These are phyloP conservation scores for Hanseniaspora taiwanica DNA, from an alignment of 805 yeast species.

Conservation along the genomic window DNA sequence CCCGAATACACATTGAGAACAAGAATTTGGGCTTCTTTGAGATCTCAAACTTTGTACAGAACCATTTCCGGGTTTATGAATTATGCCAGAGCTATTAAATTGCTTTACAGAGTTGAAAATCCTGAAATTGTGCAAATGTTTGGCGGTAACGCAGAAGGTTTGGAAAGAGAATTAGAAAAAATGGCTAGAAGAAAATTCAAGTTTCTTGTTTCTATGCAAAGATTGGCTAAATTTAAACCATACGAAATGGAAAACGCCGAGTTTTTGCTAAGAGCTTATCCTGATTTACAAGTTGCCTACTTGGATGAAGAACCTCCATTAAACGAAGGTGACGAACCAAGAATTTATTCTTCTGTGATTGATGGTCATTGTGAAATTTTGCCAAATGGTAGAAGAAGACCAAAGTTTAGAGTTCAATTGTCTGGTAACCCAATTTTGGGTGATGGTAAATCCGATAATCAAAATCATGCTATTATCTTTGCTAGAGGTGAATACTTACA, in stretches of 20 bases:
- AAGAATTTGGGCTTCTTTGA: slow-evolving; percentile 95
- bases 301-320: slow-evolving; percentile 84
- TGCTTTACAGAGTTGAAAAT: slow-evolving; percentile 86
- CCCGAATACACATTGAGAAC: slow-evolving; percentile 95
- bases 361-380: slow-evolving; percentile 70
- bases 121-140: slow-evolving; percentile 95
- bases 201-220: slow-evolving; percentile 76
- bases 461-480: slow-evolving; percentile 67
- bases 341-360: slow-evolving; percentile 62
- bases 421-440: slow-evolving; percentile 81
- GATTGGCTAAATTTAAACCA: slow-evolving; percentile 55
- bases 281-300: slow-evolving; percentile 81
- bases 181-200: slow-evolving; percentile 79
- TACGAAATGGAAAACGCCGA: slow-evolving; percentile 75
- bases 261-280: slow-evolving; percentile 69
- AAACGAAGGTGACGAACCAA: slow-evolving; percentile 55
- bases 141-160: slow-evolving; percentile 96
- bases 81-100: slow-evolving; percentile 89
- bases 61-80: slow-evolving; percentile 98
- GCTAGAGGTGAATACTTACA: slow-evolving; percentile 79
- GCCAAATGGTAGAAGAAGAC: slow-evolving; percentile 63
- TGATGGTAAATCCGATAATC: slow-evolving; percentile 83
- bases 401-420: slow-evolving; percentile 60
- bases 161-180: slow-evolving; percentile 84
- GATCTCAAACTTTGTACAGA: slow-evolving; percentile 93